These are phyloP conservation scores for Clitopilus hobsonii DNA, from an alignment of 768 basidiomycete genomes.

Conservation along the genomic window DNA sequence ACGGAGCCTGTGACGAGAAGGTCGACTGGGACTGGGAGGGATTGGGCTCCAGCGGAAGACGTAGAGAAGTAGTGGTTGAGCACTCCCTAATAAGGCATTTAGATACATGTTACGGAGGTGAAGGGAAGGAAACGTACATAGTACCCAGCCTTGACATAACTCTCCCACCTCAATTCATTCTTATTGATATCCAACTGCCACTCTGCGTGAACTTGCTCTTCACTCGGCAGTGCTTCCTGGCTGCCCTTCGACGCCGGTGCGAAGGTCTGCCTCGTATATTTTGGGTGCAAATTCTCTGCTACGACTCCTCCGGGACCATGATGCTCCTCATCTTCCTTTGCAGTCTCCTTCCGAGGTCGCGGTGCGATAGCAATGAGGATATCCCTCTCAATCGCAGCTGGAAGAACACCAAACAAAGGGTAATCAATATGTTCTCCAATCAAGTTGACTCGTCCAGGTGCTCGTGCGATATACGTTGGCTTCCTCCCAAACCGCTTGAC, in stretches of 20 bases:
- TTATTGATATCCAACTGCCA: constrained; percentile 80
- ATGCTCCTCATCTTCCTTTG: constrained; percentile 14
- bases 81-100: constrained; percentile 46
- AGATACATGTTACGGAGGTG: neutral
- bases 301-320: constrained; percentile 48
- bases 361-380: constrained; percentile 74
- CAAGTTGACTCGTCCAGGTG: constrained; percentile 75
- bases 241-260: constrained; percentile 32
- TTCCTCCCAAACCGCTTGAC: constrained; percentile 57
- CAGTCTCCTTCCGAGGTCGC: neutral
- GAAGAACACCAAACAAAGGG: constrained; percentile 77
- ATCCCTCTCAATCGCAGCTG: constrained; percentile 81
- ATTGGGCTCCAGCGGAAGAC: constrained; percentile 8
- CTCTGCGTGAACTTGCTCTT: constrained; percentile 38
- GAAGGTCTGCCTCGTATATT: constrained; percentile 59
- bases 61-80: constrained; percentile 54
- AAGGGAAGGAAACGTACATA: constrained; percentile 46
- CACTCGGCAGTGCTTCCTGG: constrained; percentile 20
- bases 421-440: constrained; percentile 74
- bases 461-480: constrained; percentile 68
- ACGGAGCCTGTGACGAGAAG: constrained; percentile 77
- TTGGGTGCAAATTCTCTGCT: constrained; percentile 56
- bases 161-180: constrained; percentile 73
- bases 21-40: constrained; percentile 56
- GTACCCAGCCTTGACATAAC: constrained; percentile 84